Evolutionary conservation across 78 protist species (phyloP), one percentile per base, ranked within the genome.

Genomic region (Pigoraptor vietnamica): DNA sequence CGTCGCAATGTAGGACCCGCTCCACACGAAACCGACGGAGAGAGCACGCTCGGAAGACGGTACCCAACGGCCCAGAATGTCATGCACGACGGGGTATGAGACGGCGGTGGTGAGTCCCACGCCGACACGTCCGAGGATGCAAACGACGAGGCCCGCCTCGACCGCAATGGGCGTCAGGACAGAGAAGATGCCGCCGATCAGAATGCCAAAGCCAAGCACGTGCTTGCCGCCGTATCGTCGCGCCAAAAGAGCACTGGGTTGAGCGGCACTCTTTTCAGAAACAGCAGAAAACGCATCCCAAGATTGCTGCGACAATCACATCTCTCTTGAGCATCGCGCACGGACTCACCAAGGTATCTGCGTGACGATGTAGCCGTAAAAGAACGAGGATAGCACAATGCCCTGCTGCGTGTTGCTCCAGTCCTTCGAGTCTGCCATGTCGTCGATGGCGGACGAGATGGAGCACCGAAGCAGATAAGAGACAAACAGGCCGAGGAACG

Each of bases 41-140:
- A 37, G 39, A 2, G 93, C 19, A 19, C 89, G 25, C 39, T 91
- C 93, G 9, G 6, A 2, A 19, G n/a, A 29, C 23, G 93, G 93
- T 0, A 83, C 32, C 93, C 93, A 91, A 2, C 39, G 34, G 0
- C 86, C 81, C 37, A 87, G 10, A 19, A 91, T 10, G 21, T 40
- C 91, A 25, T 91, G 39, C 89, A 91, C n/a, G n/a, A 89, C 39
- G 9, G 93, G 93, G 36, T 35, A 91, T 2, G 89, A 83, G n/a
- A 91, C 93, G 32, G 83, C 34, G n/a, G 89, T 89, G 2, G 36
- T 1, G 34, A 91, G 10, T 1, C 93, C 93, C 89, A 82, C 36
- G 29, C 19, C 79, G 29, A 82, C 90, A 1, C 90, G 88, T 1
- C 40, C 86, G 32, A 89, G 24, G 6, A 91, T 25, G 34, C 19